phyloP scores from a whole-genome alignment of 2,329 filamentous ascomycete species.

The Phaeomoniella chlamydospora region DNA sequence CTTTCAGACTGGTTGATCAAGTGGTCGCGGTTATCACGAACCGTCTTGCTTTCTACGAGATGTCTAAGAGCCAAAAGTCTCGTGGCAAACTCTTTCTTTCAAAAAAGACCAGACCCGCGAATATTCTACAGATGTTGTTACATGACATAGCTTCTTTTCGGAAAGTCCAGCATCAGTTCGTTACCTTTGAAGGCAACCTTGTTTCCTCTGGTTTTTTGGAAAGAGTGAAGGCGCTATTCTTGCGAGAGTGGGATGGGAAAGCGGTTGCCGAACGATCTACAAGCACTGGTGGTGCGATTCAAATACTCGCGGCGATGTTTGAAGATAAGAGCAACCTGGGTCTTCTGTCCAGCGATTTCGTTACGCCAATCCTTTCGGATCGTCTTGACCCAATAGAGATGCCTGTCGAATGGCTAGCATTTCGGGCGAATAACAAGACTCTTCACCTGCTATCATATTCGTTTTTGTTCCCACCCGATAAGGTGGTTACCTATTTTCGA shows the following conservation, averaged over 20 bases:
- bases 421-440: constrained; percentile 44
- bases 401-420: constrained; percentile 57
- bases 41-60: constrained; percentile 33
- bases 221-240: constrained; percentile 44
- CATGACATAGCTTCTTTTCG: background rate
- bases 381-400: constrained; percentile 60
- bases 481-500: constrained; percentile 70
- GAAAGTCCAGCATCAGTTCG: background rate
- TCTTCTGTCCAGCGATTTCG: constrained; percentile 55
- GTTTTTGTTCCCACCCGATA: constrained; percentile 61
- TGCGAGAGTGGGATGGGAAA: constrained; percentile 69
- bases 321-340: constrained; percentile 50
- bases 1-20: constrained; percentile 32
- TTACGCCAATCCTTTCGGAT: constrained; percentile 61
- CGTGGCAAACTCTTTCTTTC: background rate
- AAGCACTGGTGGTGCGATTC: constrained; percentile 62
- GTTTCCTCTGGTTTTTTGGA: background rate
- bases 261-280: constrained; percentile 55
- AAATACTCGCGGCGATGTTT: constrained; percentile 60
- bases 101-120: background rate
- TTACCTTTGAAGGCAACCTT: background rate
- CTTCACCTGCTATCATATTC: constrained; percentile 68
- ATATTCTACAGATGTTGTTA: background rate
- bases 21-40: constrained; percentile 34
- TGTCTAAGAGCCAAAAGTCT: constrained; percentile 19